Percentiles rank a stretch among this genome's conserved stretches.
phyloP scores from a whole-genome alignment of 192 early-diverging fungal species.

The Podochytrium sp. region DNA sequence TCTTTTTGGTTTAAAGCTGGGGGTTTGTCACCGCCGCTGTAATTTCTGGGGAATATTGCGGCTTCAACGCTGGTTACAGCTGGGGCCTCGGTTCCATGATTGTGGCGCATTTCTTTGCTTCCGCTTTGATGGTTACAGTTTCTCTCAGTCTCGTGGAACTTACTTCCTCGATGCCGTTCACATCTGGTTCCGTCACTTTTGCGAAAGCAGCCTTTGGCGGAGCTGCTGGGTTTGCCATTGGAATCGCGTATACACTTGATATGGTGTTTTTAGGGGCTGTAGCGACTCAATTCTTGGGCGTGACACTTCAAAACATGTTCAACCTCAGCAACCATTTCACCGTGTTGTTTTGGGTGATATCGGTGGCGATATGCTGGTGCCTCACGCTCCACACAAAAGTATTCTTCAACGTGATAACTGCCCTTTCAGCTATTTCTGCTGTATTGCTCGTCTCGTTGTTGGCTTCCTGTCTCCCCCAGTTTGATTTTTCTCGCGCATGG shows the following conservation, averaged over 20 bases:
- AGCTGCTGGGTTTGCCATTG: constrained; percentile 8
- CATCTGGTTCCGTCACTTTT: constrained; percentile 14
- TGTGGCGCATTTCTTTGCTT: constrained; percentile 20
- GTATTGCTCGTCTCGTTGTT: background rate
- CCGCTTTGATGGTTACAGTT: background rate
- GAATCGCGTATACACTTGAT: constrained; percentile 18
- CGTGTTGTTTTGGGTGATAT: background rate
- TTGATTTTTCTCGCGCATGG: constrained; percentile 17
- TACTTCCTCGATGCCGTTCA: constrained; percentile 11
- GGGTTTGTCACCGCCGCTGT: background rate
- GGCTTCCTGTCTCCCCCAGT: background rate
- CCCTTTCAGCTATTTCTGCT: background rate
- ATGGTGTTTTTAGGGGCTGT: constrained; percentile 25
- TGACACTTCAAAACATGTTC: background rate
- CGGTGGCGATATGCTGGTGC: constrained; percentile 1
- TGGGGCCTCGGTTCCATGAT: constrained; percentile 36
- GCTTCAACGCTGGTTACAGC: constrained; percentile 27
- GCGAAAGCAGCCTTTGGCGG: constrained; percentile 26
- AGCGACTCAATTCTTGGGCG: constrained; percentile 2
- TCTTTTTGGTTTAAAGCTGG: background rate
- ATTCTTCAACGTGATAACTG: constrained; percentile 11
- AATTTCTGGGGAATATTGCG: constrained; percentile 35
- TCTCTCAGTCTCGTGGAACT: constrained; percentile 17
- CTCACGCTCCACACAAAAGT: constrained; percentile 23
- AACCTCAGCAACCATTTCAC: background rate